Evolutionary conservation across 2,329 filamentous ascomycete species (phyloP), one percentile per base, ranked within the genome.

Genomic region (Alternaria sp.): DNA sequence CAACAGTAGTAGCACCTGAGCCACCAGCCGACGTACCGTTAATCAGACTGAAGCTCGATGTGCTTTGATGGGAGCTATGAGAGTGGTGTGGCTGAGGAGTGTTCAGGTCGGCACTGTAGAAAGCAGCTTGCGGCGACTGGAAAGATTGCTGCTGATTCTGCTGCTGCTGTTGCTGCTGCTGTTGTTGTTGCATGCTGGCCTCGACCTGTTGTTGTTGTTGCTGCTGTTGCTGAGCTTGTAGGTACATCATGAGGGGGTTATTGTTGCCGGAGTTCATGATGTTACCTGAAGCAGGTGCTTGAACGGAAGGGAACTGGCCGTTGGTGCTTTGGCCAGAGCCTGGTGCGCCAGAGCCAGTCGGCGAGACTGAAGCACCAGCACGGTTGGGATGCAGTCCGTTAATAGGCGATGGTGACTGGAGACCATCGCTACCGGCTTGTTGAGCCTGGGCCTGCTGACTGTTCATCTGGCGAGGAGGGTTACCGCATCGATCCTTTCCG

Each of bases 401-500:
- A 69, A 87, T 80, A 6, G 84, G 84, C 4, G 86, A 86, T 8
- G 85, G 86, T 10, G 87, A 88, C 64, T 85, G 83, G 30, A 85
- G 79, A 37, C 84, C 86, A 60, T 88, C 87, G 55, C 85, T 87
- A 55, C 90, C 90, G 64, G 83, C 87, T 57, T 93, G 91, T 61
- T 90, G 90, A 57, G 86, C 84, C 70, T 91, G 84, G 70, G 86
- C 84, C 55, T 84, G 80, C 65, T 84, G 83, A 66, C 77, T 87
- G 79, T 90, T 88, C 70, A 92, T 87, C 83, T 98, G 96, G 64
- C 96, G 90, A 47, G 96, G 96, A 56, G 96, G 92, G 83, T 99
- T 99, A 71, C 96, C 96, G 75, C 96, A 99, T 60, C 96, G 90
- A 79, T 99, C 96, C 84, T 99, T 99, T 82, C 96, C 96, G 79